Conservation (phyloP, 495 filamentous ascomycete species). For the Trichodelitschia bisporula region DNA sequence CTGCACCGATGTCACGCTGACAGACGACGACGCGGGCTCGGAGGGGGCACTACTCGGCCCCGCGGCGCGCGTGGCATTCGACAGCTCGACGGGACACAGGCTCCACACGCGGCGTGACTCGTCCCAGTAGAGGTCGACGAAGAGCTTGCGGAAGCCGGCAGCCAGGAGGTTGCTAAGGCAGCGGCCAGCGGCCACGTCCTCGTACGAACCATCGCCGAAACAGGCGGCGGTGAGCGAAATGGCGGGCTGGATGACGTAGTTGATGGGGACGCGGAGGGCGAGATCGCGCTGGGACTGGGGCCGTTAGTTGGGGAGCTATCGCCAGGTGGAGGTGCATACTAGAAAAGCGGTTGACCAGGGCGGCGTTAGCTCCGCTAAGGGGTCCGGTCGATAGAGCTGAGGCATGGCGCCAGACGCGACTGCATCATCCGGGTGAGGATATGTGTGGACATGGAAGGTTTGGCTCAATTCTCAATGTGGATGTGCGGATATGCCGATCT, state of each 20-base stretch:
- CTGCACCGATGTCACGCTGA: too few species aligned
- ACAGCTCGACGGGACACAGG: conserved; percentile 29
- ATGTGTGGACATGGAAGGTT: too few species aligned
- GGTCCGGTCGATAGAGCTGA: conserved; percentile 1
- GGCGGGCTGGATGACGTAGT: conserved; percentile 30
- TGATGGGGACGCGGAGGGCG: conserved; percentile 31
- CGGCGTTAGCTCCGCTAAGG: neutral
- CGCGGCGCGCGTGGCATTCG: conserved; percentile 1
- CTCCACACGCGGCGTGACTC: conserved; percentile 23
- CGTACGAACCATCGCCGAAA: conserved; percentile 27
- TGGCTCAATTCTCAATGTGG: too few species aligned
- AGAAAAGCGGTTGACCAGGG: conserved; percentile 3
- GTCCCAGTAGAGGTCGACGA: conserved; percentile 45
- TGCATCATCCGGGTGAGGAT: too few species aligned
- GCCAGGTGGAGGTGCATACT: conserved; percentile 1
- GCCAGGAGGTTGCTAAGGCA: conserved; percentile 38
- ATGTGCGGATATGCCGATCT: too few species aligned
- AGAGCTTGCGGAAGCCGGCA: conserved; percentile 29
- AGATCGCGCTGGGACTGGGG: conserved; percentile 41
- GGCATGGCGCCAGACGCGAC: too few species aligned
- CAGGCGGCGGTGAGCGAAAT: conserved; percentile 31
- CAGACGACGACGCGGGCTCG: too few species aligned
- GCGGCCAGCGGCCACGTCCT: conserved; percentile 18
- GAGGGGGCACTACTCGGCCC: conserved; percentile 2
- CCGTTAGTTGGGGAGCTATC: too few species aligned